Conservation (phyloP, 257 asterid genomes). For the Schizonepeta tenuifolia region DNA sequence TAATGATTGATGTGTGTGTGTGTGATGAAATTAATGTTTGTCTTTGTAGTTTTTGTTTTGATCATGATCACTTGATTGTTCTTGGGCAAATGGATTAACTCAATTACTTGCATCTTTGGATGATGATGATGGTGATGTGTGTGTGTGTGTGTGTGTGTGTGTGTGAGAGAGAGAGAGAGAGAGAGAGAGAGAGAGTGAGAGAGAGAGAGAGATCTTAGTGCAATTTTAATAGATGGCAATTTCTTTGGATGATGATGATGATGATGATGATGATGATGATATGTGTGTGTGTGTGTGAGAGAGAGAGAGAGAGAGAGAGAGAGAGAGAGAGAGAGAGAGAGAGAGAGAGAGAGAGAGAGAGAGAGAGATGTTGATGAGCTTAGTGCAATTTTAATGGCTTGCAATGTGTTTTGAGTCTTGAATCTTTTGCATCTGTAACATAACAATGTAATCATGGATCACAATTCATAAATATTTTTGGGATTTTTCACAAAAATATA, state of each 20-base stretch:
- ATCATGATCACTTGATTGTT: not conserved
- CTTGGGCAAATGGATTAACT: not conserved
- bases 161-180: no score
- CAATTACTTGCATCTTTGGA: not conserved
- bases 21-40: not conserved
- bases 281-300: not conserved
- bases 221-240: not conserved
- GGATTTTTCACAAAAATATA: not conserved
- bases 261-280: no score
- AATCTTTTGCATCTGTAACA: not conserved
- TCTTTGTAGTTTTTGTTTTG: not conserved
- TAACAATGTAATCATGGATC: not conserved
- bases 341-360: no score
- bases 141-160: not conserved
- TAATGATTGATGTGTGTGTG: not conserved
- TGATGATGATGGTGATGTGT: no score
- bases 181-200: no score
- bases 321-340: no score
- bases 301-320: no score
- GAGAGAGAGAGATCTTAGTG: not conserved
- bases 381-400: not conserved
- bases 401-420: not conserved
- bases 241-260: not conserved
- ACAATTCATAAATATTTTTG: not conserved
- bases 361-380: not conserved